Evolutionary conservation across 1,284 basidiomycete species (phyloP).

Genomic region (Bjerkandera adusta): DNA sequence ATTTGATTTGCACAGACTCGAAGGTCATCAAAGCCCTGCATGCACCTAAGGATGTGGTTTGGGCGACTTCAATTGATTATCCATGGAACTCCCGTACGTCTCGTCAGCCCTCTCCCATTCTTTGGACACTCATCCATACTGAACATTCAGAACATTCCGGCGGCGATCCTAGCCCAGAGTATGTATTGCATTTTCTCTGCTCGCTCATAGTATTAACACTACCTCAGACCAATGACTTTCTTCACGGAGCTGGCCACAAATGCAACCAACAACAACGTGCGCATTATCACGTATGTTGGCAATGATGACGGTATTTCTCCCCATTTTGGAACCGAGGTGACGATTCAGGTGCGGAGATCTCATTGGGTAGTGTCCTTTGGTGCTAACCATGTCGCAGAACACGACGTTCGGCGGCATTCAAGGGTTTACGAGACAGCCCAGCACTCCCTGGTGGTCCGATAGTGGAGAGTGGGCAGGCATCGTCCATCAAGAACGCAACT

Average conservation of each 20-base stretch:
- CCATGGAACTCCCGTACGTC: constrained; percentile 12
- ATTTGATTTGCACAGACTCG: constrained; percentile 35
- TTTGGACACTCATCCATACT: neutral
- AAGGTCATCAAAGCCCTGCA: constrained; percentile 54
- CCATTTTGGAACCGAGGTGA: constrained; percentile 24
- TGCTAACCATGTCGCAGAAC: constrained; percentile 18
- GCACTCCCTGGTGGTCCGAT: constrained; percentile 45
- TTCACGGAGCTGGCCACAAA: constrained; percentile 24
- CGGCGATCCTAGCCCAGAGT: neutral
- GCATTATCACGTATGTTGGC: constrained; percentile 24
- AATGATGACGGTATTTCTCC: constrained; percentile 24
- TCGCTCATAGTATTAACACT: neutral
- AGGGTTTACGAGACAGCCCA: constrained; percentile 60
- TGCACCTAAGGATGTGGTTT: constrained; percentile 52
- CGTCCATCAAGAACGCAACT: constrained; percentile 29
- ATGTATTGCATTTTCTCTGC: neutral
- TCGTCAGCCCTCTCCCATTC: too few relatives aligned
- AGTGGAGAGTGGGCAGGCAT: constrained; percentile 24
- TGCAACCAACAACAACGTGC: constrained; percentile 16
- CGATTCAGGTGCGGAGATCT: constrained; percentile 20
- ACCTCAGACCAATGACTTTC: constrained; percentile 23
- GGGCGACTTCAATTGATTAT: constrained; percentile 32
- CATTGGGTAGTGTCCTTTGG: neutral
- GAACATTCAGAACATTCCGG: neutral
- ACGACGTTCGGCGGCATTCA: constrained; percentile 55